Base-by-base conservation (phyloP, 2,329 filamentous ascomycete species). In the Phaeomoniella chlamydospora region DNA sequence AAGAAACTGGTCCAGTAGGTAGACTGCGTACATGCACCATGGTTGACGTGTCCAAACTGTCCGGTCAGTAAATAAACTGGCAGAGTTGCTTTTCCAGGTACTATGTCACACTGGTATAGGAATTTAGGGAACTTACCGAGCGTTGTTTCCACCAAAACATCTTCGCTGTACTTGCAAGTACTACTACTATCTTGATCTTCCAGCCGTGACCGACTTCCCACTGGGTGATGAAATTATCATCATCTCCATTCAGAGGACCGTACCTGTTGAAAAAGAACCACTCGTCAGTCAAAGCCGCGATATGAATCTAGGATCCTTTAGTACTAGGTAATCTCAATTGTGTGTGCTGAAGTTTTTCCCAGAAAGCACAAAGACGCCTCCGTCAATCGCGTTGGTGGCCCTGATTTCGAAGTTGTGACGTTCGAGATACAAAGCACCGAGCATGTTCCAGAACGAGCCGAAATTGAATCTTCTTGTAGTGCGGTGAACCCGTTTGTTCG, bases 401-500 rank as follows among this genome's bases (percentile, higher is more conserved):
- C 66, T 61, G 36, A 72, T 68, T 46, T 78, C 74, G 49, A 69
- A 78, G 47, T 76, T 77, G 50, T 76, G 70, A 0, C 73, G 67
- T 43, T 70, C 64, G 1, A 79, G 62, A 47, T 77, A 77, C n/a
- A 64, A 50, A 18, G 65, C 66, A 0, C 68, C 72, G 13, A 77
- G 56, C 47, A 74, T 64, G 51, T 77, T 75, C 50, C 61, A 62
- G 36, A 67, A 52, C 0, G 44, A 45, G 2, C 31, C 33, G 12
- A 41, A 38, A 34, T 31, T 41, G 37, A 39, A 45, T 29, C 33
- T 43, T 0, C 16, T 37, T 6, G 39, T 39, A 2, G 56, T 54
- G 2, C 68, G 62, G 4, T 56, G 53, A 4, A 72, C 69, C 0
- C 59, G 59, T 51, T 77, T 76, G 45, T 64, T 66, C 4, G 71